Percentiles rank a stretch among this genome's conserved stretches.
phyloP scores from a whole-genome alignment of 108 stramenopile genomes.

The Skeletonema marinoi region DNA sequence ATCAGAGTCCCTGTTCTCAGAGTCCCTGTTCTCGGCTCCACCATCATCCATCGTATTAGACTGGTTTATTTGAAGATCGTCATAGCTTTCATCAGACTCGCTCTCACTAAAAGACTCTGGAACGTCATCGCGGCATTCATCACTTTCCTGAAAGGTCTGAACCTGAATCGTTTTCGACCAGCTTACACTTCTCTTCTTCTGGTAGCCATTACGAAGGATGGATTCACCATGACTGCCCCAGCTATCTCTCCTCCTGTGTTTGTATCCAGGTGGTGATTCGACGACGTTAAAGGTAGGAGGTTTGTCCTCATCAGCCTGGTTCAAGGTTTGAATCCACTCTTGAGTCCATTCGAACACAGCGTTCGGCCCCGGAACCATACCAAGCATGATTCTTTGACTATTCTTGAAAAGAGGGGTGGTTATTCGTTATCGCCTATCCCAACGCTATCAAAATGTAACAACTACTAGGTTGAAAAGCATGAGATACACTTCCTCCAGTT shows the following conservation, averaged over 20 bases:
- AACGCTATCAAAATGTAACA: background rate
- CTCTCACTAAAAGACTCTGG: background rate
- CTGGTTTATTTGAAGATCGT: background rate
- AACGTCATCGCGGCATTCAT: background rate
- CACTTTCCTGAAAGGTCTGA: background rate
- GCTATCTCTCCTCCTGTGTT: too few relatives aligned
- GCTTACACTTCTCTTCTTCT: background rate
- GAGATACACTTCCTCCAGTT: too few relatives aligned
- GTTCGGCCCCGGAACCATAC: background rate
- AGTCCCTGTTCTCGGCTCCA: background rate
- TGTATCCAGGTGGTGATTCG: background rate
- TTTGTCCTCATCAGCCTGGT: background rate
- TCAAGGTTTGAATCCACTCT: background rate
- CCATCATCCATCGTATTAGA: background rate
- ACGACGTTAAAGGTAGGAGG: background rate
- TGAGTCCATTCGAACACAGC: background rate
- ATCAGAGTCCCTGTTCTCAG: background rate
- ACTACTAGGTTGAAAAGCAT: too few relatives aligned
- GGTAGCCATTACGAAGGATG: background rate
- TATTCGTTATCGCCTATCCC: background rate
- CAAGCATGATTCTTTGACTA: background rate
- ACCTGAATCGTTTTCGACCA: conserved; percentile 1
- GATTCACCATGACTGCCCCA: background rate
- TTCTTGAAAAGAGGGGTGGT: background rate
- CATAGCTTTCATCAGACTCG: background rate